These are phyloP conservation scores for Melastoma malabathricum DNA, from an alignment of 345 rosid species.

Conservation along the genomic window DNA sequence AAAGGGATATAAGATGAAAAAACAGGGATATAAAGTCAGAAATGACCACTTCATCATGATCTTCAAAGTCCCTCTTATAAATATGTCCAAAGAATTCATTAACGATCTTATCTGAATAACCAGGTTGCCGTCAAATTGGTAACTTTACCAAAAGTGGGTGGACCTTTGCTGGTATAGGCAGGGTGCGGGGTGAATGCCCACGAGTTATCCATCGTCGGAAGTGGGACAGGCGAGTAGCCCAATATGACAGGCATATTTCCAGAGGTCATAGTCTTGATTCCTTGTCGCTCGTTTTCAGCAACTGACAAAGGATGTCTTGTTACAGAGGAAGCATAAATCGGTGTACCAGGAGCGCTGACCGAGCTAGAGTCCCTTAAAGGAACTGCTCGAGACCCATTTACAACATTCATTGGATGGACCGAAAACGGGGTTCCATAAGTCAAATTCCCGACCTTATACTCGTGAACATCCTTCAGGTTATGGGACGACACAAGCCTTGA, in stretches of 20 bases:
- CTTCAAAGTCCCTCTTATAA: too few relatives aligned
- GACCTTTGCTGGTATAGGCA: conserved; percentile 38
- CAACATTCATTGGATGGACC: conserved; percentile 29
- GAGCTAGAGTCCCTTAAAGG: conserved; percentile 40
- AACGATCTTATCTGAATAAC: conserved; percentile 3
- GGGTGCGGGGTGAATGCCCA: conserved; percentile 54
- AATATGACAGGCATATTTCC: conserved; percentile 58
- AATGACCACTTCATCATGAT: too few relatives aligned
- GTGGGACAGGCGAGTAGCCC: conserved; percentile 72
- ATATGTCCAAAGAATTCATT: too few relatives aligned
- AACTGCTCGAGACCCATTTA: conserved; percentile 37
- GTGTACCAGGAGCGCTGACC: conserved; percentile 22
- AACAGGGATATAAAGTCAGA: too few relatives aligned
- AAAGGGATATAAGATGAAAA: too few relatives aligned
- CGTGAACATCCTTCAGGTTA: conserved; percentile 7
- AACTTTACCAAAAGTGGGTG: conserved; percentile 38
- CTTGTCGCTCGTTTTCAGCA: conserved; percentile 23
- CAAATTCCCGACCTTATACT: conserved; percentile 37
- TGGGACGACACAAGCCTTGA: conserved; percentile 18
- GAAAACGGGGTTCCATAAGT: conserved; percentile 40
- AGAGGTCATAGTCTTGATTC: conserved; percentile 26
- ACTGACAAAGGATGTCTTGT: conserved; percentile 32
- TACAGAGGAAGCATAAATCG: conserved; percentile 33
- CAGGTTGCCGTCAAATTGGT: conserved; percentile 19
- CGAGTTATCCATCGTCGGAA: conserved; percentile 64